Base-by-base conservation (phyloP, 2,329 filamentous ascomycete genomes). In the Hypoxylon sp. region DNA sequence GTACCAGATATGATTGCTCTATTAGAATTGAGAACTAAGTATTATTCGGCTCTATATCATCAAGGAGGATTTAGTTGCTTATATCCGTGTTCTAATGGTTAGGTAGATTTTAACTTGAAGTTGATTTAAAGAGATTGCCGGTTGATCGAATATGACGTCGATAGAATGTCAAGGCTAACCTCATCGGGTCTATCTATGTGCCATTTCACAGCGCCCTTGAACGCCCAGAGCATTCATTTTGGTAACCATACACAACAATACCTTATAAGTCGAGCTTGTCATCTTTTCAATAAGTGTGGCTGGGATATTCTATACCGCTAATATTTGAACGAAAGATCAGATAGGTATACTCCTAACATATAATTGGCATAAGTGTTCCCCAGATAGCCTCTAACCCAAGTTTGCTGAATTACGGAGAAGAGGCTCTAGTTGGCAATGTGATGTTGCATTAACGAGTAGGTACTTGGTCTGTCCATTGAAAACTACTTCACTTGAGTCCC, bases 131-230 rank as follows among this genome's bases (percentile, higher is more conserved):
- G 35, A 60, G 50, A 62, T 62, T 54, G 30, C 37, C 25, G 20
- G 17, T 50, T 37, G n/a, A 31, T 61, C 27, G 10, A 61, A 50
- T 60, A 69, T 67, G 67, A 70, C 67, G 67, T 70, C 60, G 67
- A 58, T n/a, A 40, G 25, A 49, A 30, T 59, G 42, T 49, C 27
- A 67, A 57, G 51, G 35, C 64, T 70, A 70, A 64, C 67, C 51
- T 61, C 37, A 67, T 67, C 53, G 40, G 61, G 51, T 50, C 37
- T 55, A 22, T 44, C 10, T 22, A 20, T 20, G 20, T 20, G 11
- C 20, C 37, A 42, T 17, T 17, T 44, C 17, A 44, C 40, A 22
- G 40, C 17, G 8, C 40, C n/a, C 3, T 17, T 3, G 7, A 20
- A 20, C 20, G 3, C 17, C 8, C 11, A 7, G 13, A 13, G 8